A percentile compares a stretch with the other conserved stretches of the same genome.
These are phyloP conservation scores for Kentomonas sorsogonicus DNA, from an alignment of 208 protist genomes.

Conservation along the genomic window DNA sequence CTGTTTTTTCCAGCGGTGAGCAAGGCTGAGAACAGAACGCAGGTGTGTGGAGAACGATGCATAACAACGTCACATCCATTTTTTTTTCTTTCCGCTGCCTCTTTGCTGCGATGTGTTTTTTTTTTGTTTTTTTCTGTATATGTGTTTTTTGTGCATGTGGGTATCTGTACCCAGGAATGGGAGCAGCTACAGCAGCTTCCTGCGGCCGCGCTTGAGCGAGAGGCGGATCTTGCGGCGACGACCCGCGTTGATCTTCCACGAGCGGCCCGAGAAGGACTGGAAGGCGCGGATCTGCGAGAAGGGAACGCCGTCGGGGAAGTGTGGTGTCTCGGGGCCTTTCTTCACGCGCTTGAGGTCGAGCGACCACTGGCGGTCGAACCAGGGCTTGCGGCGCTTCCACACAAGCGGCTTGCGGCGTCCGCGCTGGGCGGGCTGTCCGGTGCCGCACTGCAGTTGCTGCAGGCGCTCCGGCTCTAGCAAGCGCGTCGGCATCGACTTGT, in stretches of 20 bases:
- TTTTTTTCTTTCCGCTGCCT: too few relatives aligned
- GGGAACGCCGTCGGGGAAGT: slow-evolving; percentile 81
- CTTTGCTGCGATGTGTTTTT: too few relatives aligned
- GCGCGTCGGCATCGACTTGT: slow-evolving; percentile 71
- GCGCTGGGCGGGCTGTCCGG: slow-evolving; percentile 78
- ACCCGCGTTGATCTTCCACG: slow-evolving; percentile 86
- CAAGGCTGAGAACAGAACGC: too few relatives aligned
- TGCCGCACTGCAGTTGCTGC: slow-evolving; percentile 55
- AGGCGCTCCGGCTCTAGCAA: slow-evolving; percentile 51
- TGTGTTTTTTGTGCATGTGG: too few relatives aligned
- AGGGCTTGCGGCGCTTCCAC: slow-evolving; percentile 89
- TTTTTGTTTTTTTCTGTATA: too few relatives aligned
- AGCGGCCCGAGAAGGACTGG: slow-evolving; percentile 77
- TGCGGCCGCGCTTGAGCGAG: slow-evolving; percentile 78
- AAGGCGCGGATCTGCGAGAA: slow-evolving; percentile 85
- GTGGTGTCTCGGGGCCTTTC: slow-evolving; percentile 78
- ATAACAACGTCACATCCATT: too few relatives aligned
- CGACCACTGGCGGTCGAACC: slow-evolving; percentile 87
- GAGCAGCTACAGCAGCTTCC: slow-evolving; percentile 68
- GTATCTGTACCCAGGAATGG: too few relatives aligned
- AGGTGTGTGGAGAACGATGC: too few relatives aligned
- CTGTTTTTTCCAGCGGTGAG: too few relatives aligned
- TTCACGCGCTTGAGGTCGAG: slow-evolving; percentile 71
- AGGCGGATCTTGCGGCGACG: slow-evolving; percentile 80
- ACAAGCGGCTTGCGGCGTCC: slow-evolving; percentile 73